Evolutionary conservation across 192 early-diverging fungal species (phyloP), one percentile per base, ranked within the genome.

Genomic region (Ambispora gerdemannii): DNA sequence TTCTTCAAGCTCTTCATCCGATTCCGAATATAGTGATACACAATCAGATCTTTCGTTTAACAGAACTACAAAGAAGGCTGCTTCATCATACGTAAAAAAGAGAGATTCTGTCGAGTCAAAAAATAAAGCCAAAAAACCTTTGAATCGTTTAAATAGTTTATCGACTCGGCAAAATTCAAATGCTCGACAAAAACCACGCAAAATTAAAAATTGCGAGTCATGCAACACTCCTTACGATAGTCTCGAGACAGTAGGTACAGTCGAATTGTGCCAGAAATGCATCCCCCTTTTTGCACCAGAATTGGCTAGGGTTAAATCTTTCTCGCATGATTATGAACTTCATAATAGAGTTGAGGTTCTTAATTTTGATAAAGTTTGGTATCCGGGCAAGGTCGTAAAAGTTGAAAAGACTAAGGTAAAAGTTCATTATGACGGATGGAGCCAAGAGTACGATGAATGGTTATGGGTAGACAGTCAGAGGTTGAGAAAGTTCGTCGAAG

Each of bases 371-470:
- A 74, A 78, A n/a, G 75, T 75, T 17, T 85, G 84, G 84, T 77
- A 83, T 24, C 75, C 72, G 17, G 84, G 80, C 17, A 52, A 62
- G 3, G 70, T 83, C 70, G 69, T 81, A 2, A 75, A 60, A 0
- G 71, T 81, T 66, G 61, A 78, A 20, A 71, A 74, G 15, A 75
- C 77, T 4, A 76, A 74, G 62, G 77, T 85, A 17, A 74, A 72
- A 55, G 74, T 85, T 35, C 84, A 77, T n/a, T 83, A 77, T 51
- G 84, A 85, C 70, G 81, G 77, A 15, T 83, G 84, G 81, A 75
- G 67, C 17, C 61, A 77, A 17, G 59, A 71, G n/a, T 83, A 75
- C 71, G 84, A 85, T 49, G 84, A 85, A 71, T 85, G 84, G 84
- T 65, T 85, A 25, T 70, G 77, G 2, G 76, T 80, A 4, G 81